Evolutionary conservation across 805 yeast species (phyloP), one percentile per base, ranked within the genome.

Genomic region (Millerozyma acaciae): DNA sequence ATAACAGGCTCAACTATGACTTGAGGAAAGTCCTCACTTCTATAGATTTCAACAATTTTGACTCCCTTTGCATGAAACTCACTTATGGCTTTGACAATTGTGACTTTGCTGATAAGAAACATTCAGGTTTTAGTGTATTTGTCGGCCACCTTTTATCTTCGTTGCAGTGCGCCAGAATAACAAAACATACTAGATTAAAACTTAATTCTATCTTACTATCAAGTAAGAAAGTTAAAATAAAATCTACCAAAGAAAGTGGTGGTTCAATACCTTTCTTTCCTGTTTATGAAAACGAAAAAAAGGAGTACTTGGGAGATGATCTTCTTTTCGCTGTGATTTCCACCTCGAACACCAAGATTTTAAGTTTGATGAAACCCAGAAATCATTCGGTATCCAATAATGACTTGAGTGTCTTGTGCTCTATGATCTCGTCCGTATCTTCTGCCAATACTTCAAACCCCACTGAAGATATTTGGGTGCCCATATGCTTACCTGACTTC

Each of bases 401-500:
- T 6, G 98, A 90, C 55, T 61, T 93, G 12, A 84, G 83, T 31
- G 63, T 85, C 6, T 57, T 93, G 16, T 77, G 87, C 39, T 75
- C 83, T 12, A 74, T 87, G 60, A 75, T 90, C 2, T 76, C 75
- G 47, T 32, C 77, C 0, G 68, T 76, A 41, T 51, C 47, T 7
- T 45, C 44, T n/a, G 43, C 36, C 6, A 26, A 31, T 3, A 36
- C 34, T 17, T 35, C 30, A 6, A 37, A 34, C 47, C 40, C 73
- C 44, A 51, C 67, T 36, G 84, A 84, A 44, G 96, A 89, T 50
- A 75, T 87, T 37, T 93, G 97, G 97, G 75, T 85, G 8, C 98
- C 98, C 0, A 68, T 90, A 1, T 90, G 98, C 56, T 68, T 90
- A 53, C 96, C 97, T 1, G 78, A 84, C 45, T 90, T 90, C 64